Base-by-base conservation (phyloP, 352 stramenopile genomes). In the Pythium vanterpoolii region DNA sequence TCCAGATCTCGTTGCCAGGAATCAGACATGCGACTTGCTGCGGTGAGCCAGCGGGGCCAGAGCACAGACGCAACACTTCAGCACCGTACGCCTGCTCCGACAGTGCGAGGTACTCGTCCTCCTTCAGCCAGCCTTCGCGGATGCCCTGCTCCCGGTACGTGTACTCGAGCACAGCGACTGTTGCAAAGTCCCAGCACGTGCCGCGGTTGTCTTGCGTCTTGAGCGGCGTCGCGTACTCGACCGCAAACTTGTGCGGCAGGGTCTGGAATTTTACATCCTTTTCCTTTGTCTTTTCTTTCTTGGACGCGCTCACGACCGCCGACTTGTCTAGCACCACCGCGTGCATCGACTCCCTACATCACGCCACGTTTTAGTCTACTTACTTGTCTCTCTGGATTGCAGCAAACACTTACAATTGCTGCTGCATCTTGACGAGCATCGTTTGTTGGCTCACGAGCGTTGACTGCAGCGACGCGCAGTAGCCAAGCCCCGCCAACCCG, bases 151-250 rank as follows among this genome's bases (percentile, higher is more conserved):
- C 68, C 27, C 79, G 74, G 63, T 89, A 89, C 59, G 68, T 78
- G 53, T 87, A 76, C 61, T 89, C 79, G n/a, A 89, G 45, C n/a
- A 85, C 74, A 0, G 50, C 76, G 23, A 89, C 74, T 4, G 72
- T 83, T 3, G 74, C 78, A 57, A 86, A 88, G 51, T 88, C 78
- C 79, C 79, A 89, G 69, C 79, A 87, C 33, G 79, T 89, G 28
- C 79, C 79, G 19, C 76, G 76, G 39, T 83, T 71, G 46, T 89
- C 79, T 50, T 89, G 79, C 18, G 79, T 89, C 73, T 89, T 87
- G 60, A 83, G 64, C 5, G 79, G 79, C 27, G 79, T 89, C 30
- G 83, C 67, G 38, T 71, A 64, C 33, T 78, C 56, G 27, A 86
- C 74, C 11, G 68, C 71, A 47, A 80, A 89, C 73, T 87, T 89